phyloP scores from a whole-genome alignment of 495 filamentous ascomycete species.

The Gamarada debralockiae region DNA sequence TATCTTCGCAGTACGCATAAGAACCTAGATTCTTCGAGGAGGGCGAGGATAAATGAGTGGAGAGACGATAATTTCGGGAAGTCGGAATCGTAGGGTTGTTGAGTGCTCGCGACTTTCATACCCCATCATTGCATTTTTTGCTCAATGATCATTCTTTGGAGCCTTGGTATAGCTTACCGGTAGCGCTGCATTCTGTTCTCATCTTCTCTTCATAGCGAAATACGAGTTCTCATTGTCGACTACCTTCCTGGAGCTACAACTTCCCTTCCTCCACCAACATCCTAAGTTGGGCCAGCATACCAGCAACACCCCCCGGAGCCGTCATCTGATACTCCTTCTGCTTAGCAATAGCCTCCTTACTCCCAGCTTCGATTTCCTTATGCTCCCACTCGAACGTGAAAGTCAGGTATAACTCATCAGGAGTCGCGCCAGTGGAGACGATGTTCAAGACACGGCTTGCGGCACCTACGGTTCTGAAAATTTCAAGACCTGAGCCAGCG shows the following conservation, averaged over 20 bases:
- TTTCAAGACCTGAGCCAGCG: background rate
- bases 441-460: slow-evolving; percentile 33
- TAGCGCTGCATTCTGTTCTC: too few species aligned
- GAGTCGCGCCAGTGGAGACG: slow-evolving; percentile 38
- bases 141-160: too few species aligned
- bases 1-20: slow-evolving; percentile 6
- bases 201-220: too few species aligned
- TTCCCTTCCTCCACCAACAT: slow-evolving; percentile 32
- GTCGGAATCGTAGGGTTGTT: too few species aligned
- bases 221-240: too few species aligned
- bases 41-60: too few species aligned
- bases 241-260: background rate
- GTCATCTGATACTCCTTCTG: slow-evolving; percentile 21
- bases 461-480: slow-evolving; percentile 1
- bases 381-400: slow-evolving; percentile 52
- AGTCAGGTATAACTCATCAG: slow-evolving; percentile 45
- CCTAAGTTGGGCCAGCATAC: slow-evolving; percentile 31
- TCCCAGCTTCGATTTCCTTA: slow-evolving; percentile 26
- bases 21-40: too few species aligned
- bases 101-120: too few species aligned
- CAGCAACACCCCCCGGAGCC: slow-evolving; percentile 32
- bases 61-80: too few species aligned
- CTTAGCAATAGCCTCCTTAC: slow-evolving; percentile 28
- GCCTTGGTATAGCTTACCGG: too few species aligned
- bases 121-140: too few species aligned